Percentiles rank a stretch among this genome's conserved stretches.
These are phyloP conservation scores for Fraxinus ornus DNA, from an alignment of 305 asterid species.

Conservation along the genomic window DNA sequence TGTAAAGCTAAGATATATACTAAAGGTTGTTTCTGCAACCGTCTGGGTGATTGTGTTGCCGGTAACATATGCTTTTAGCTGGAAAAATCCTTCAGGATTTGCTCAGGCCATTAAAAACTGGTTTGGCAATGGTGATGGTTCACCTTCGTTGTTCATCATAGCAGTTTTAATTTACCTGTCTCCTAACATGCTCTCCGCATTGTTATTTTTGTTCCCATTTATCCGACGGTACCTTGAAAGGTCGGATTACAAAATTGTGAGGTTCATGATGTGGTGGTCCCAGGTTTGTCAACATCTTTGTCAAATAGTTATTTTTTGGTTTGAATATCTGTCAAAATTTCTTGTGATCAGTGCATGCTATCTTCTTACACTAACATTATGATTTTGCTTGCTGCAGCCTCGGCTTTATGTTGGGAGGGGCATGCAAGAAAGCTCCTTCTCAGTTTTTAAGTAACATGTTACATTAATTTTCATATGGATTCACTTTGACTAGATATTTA, in stretches of 20 bases:
- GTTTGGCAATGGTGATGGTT: slow-evolving; percentile 79
- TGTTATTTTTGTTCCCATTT: slow-evolving; percentile 76
- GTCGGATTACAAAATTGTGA: slow-evolving; percentile 78
- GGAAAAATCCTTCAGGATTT: slow-evolving; percentile 74
- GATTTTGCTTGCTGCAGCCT: slow-evolving; percentile 55
- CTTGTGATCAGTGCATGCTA: slow-evolving; percentile 1
- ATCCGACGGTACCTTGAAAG: slow-evolving; percentile 85
- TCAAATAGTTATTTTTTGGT: slow-evolving; percentile 21
- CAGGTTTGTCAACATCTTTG: slow-evolving; percentile 57
- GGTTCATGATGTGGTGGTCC: slow-evolving; percentile 99
- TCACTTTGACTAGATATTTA: slow-evolving; percentile 22
- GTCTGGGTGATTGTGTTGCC: slow-evolving; percentile 87
- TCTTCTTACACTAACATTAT: slow-evolving; percentile 24
- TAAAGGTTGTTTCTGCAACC: slow-evolving; percentile 76
- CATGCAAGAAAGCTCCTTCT: slow-evolving; percentile 92
- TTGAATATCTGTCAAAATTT: slow-evolving; percentile 11
- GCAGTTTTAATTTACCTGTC: slow-evolving; percentile 82
- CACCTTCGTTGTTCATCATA: slow-evolving; percentile 77
- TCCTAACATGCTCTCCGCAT: slow-evolving; percentile 88
- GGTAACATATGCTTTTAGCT: slow-evolving; percentile 90
- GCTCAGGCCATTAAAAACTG: slow-evolving; percentile 75
- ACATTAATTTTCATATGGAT: slow-evolving; percentile 19
- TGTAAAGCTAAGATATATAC: slow-evolving; percentile 81
- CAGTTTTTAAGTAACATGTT: slow-evolving; percentile 70
- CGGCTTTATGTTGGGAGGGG: slow-evolving; percentile 98